These are phyloP conservation scores for Rhizomucor miehei DNA, from an alignment of 371 early-diverging fungal species.

Conservation along the genomic window DNA sequence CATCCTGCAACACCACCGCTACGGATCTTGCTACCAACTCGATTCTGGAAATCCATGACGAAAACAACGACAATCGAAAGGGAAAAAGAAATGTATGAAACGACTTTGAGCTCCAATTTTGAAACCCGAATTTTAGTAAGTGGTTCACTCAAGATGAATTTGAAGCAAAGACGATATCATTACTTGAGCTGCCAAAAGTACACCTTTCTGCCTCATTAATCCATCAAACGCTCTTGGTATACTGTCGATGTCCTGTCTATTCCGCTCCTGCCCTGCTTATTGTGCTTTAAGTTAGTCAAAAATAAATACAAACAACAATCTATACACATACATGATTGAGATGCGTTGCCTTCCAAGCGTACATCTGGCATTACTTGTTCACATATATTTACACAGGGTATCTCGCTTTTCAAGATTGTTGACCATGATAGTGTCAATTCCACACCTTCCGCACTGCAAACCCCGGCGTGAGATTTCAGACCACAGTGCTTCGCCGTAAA, in stretches of 20 bases:
- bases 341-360: conserved; percentile 7
- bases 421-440: conserved; percentile 22
- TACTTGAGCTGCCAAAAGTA: conserved; percentile 3
- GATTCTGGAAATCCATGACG: conserved; percentile 73
- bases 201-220: conserved; percentile 2
- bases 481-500: too few relatives aligned
- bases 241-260: neutral
- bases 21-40: conserved; percentile 92
- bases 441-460: conserved; percentile 8
- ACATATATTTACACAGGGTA: conserved; percentile 9
- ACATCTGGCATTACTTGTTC: conserved; percentile 18
- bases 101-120: too few relatives aligned
- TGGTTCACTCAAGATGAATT: too few relatives aligned
- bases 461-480: too few relatives aligned
- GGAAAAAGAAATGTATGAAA: too few relatives aligned
- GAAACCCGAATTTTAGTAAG: too few relatives aligned
- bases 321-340: conserved; percentile 6
- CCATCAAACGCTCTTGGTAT: neutral
- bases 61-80: too few relatives aligned
- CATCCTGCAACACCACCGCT: conserved; percentile 85
- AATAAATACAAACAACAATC: neutral
- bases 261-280: neutral
- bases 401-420: neutral
- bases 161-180: neutral
- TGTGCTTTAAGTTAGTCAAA: too few relatives aligned